Evolutionary conservation across 257 asterid genomes (phyloP).

Genomic region (Primulina tabacum): DNA sequence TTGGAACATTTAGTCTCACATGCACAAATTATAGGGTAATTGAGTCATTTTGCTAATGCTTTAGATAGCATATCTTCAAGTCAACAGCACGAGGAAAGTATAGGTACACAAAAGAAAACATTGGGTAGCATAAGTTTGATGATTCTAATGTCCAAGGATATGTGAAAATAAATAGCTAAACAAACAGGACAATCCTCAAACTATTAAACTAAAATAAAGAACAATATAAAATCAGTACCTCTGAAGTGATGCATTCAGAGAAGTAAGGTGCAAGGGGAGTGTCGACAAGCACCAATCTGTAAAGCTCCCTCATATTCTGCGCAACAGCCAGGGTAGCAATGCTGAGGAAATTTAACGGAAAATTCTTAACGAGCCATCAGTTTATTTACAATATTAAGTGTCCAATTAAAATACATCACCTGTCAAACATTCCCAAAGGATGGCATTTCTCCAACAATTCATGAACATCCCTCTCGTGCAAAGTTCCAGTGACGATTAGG

Average conservation of each 20-base stretch:
- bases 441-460: slow-evolving; percentile 94
- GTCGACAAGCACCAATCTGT: slow-evolving; percentile 91
- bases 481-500: slow-evolving; percentile 88
- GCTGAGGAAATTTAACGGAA: slow-evolving; percentile 41
- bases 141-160: slow-evolving; percentile 1
- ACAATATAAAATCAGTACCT: slow-evolving; percentile 43
- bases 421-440: slow-evolving; percentile 96
- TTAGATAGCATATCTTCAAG: slow-evolving; percentile 13
- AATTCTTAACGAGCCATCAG: slow-evolving; percentile 15
- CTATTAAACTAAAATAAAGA: not conserved
- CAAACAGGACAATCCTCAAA: slow-evolving; percentile 6
- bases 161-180: slow-evolving; percentile 4
- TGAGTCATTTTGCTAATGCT: not conserved
- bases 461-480: slow-evolving; percentile 95
- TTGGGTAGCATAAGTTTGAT: slow-evolving; percentile 3
- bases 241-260: slow-evolving; percentile 90
- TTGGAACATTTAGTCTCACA: not conserved
- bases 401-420: slow-evolving; percentile 43
- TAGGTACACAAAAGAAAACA: slow-evolving; percentile 3
- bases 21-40: not conserved
- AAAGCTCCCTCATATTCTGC: slow-evolving; percentile 93
- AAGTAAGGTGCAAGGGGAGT: slow-evolving; percentile 95
- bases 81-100: slow-evolving; percentile 5
- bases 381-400: slow-evolving; percentile 10
- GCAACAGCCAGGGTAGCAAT: slow-evolving; percentile 90